Base-by-base conservation (phyloP, 306 rosid species). In the Luffa acutangula region DNA sequence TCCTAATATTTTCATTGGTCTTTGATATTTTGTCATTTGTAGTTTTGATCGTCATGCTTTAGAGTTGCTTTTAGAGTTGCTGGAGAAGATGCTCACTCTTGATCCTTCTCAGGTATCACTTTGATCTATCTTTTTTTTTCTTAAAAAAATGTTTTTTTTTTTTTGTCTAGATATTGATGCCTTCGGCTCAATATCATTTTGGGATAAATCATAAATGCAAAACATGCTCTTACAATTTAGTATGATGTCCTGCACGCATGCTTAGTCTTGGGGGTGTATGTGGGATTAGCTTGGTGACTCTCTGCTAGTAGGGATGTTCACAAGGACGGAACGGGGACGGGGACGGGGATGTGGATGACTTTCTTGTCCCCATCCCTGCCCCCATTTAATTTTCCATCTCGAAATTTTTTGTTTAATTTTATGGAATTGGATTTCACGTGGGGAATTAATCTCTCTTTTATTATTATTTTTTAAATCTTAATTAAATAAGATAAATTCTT, bases 31-130 rank as follows among this genome's bases (percentile, higher is more conserved):
- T 82, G 25, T 74, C 10, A 25, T 48, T 75, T 48, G 8, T 80
- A 87, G 89, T 73, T 87, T 87, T 78, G 89, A 87, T 53, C 89
- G 89, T 39, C 89, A 87, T 78, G 89, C 89, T 37, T 67, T 87
- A 81, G 89, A 87, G 79, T 70, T 87, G 78, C 78, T 87, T 37
- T 67, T 87, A 81, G 89, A 87, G 79, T 70, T 87, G 78, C 78
- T 87, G 83, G 89, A 87, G 81, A 87, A 79, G 71, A 87, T 87
- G 89, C 78, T 87, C 56, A 87, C 80, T 8, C 89, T 87, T 7
- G 89, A 87, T 80, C 89, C 89, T 43, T 82, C 87, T 78, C 89
- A 87, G 87, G 89, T 87, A 80, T 46, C 51, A n/a, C 46, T 53
- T 52, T 25, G 60, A 49, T 78, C 10, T 41, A 21, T 63, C 12